A percentile compares a stretch with the other conserved stretches of the same genome.
phyloP scores from a whole-genome alignment of 495 filamentous ascomycete species.

The Tetracladium marchalianum region DNA sequence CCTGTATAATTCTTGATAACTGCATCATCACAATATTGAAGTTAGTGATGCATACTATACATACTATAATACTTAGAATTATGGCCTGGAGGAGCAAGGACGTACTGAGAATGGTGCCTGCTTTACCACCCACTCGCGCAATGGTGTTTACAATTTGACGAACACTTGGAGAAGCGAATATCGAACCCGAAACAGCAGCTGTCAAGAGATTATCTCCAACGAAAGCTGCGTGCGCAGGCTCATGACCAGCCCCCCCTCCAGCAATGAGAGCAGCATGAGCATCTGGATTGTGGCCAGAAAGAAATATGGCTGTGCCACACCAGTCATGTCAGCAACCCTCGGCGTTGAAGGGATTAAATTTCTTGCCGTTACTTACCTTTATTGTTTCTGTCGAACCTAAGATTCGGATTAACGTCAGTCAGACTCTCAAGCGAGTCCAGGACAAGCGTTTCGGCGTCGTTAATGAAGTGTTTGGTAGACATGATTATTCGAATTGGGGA shows the following conservation, averaged over 20 bases:
- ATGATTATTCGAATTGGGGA: not conserved
- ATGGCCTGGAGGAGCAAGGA: no score
- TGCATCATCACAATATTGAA: conserved; percentile 14
- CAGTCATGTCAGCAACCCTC: not conserved
- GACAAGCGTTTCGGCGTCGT: conserved; percentile 56
- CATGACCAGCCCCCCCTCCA: conserved; percentile 66
- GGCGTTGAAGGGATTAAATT: not conserved
- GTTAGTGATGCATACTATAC: no score
- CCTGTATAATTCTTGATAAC: conserved; percentile 58
- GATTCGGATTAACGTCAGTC: conserved; percentile 56
- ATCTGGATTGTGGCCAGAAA: not conserved
- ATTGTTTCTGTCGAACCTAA: conserved; percentile 50
- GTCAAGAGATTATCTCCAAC: conserved; percentile 46
- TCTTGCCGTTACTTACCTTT: conserved; percentile 37
- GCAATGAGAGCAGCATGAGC: conserved; percentile 51
- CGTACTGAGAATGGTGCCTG: conserved; percentile 48
- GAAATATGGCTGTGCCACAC: not conserved
- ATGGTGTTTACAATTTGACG: conserved; percentile 57
- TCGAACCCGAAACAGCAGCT: conserved; percentile 59
- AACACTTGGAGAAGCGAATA: conserved; percentile 62
- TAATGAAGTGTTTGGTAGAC: conserved; percentile 60
- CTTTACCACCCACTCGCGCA: conserved; percentile 23
- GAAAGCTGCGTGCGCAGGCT: conserved; percentile 41
- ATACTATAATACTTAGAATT: no score
- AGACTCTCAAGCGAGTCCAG: conserved; percentile 49